Conservation (phyloP, 352 stramenopile genomes). For the Phytophthora multivora region DNA sequence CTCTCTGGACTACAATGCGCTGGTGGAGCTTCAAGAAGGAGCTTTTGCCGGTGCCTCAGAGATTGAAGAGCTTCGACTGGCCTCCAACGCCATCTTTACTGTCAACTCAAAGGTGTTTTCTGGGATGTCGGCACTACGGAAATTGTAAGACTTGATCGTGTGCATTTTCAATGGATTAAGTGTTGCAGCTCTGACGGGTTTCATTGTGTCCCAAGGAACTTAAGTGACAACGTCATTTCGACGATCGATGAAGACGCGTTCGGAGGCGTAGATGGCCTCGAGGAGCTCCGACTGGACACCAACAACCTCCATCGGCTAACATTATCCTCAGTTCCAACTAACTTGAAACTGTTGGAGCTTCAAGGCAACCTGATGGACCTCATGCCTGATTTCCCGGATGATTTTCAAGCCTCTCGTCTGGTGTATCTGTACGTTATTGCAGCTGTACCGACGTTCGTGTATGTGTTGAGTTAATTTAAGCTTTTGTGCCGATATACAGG, state of each 20-base stretch:
- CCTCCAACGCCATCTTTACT: slow-evolving; percentile 67
- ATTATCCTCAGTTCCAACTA: slow-evolving; percentile 46
- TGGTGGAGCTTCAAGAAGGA: slow-evolving; percentile 56
- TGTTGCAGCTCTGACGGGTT: not conserved
- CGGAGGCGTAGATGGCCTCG: slow-evolving; percentile 43
- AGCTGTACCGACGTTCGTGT: not conserved
- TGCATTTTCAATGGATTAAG: not conserved
- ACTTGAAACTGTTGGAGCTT: slow-evolving; percentile 49
- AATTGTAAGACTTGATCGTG: slow-evolving; percentile 36
- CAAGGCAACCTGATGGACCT: slow-evolving; percentile 60
- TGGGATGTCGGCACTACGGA: slow-evolving; percentile 56
- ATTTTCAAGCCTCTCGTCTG: slow-evolving; percentile 37
- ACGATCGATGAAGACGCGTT: slow-evolving; percentile 60
- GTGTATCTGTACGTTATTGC: slow-evolving; percentile 49
- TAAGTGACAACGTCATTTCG: slow-evolving; percentile 78
- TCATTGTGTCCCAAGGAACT: slow-evolving; percentile 35
- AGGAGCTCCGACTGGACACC: slow-evolving; percentile 43
- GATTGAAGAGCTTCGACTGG: slow-evolving; percentile 57
- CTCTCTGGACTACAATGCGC: slow-evolving; percentile 66
- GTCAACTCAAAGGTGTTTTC: slow-evolving; percentile 55
- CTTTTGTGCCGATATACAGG: slow-evolving; percentile 19
- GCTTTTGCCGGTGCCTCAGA: slow-evolving; percentile 48
- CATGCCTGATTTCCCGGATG: slow-evolving; percentile 50
- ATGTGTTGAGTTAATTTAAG: not conserved
- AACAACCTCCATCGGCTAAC: slow-evolving; percentile 59